Evolutionary conservation across 345 rosid genomes (phyloP), one percentile per base, ranked within the genome.

Genomic region (Arabidopsis suecica): DNA sequence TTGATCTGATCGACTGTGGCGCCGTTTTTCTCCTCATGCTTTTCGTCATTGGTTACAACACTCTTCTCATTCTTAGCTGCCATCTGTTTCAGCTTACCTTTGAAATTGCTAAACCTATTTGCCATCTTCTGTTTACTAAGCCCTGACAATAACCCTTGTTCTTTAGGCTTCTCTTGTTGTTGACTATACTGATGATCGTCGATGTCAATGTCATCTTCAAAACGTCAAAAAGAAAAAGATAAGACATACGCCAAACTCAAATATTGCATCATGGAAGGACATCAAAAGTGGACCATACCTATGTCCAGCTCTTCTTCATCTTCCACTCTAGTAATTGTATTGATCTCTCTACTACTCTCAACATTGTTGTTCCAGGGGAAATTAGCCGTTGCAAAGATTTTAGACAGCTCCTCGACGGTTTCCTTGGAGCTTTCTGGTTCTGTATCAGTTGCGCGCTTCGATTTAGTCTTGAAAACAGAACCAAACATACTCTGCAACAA

Each of bases 201-300:
- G 1, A 90, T 77, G 76, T 90, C 87, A 41, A 94, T 94, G 78
- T 91, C 97, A 86, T 94, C 98, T 91, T 82, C 61, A 71, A 48
- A 48, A 72, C 12, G 18, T 30, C 41, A 65, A 63, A 51, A 42
- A 74, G 3, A 54, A 41, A 42, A 13, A 10, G 18, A 45, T 73
- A 16, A 4, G 49, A 44, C 65, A n/a, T 7, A 61, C 0, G 1
- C 41, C 10, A 32, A 37, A 51, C 50, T 65, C 14, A 32, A 4
- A 13, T 61, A 9, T 10, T 18, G 11, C 56, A 40, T 61, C 54
- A 54, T 3, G 9, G 20, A 38, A 49, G 22, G 12, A 18, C 61
- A 65, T 62, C 37, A 49, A 41, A 18, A 22, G 41, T 65, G 33
- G 47, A 65, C 3, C 63, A 11, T 87, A 94, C 98, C 97, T 54